Evolutionary conservation across 345 rosid species (phyloP), one percentile per base, ranked within the genome.

Genomic region (Boechera divaricarpa): DNA sequence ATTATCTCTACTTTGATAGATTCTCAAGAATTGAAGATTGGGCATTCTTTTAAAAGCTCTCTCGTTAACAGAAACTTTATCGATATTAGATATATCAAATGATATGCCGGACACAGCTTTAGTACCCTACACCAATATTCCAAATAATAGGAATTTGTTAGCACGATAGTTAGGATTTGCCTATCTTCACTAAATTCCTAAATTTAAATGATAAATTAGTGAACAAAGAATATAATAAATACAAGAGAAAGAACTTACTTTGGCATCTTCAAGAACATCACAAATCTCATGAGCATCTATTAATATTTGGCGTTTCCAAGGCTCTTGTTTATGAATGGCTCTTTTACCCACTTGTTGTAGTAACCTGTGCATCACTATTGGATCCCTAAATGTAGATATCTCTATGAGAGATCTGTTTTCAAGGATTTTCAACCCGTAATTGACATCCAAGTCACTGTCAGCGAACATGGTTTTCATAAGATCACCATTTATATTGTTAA

Each of bases 331-430:
- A 0, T 28, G 45, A 41, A 41, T 41, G 1, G 68, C 39, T 35
- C 65, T 29, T 58, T 32, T 2, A 21, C 75, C 70, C 83, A 81
- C 7, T 49, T 80, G 81, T 24, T 73, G 76, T 24, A 78, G 71
- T 66, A 79, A 53, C 35, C 44, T 73, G 70, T 85, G 84, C 78
- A 85, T 79, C 9, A 45, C 10, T 8, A 83, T 41, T 41, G 21
- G 21, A 18, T 41, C 5, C 5, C 45, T 4, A 9, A 3, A 18
- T 38, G 35, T 9, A 18, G 3, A 5, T 39, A 39, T 39, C 12
- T 39, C 3, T 39, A 85, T 39, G 5, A 85, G 77, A 53, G 79
- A 79, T 32, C 36, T 83, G 3, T 49, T 28, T 0, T n/a, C 0
- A 0, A 83, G 80, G 35, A 4, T 54, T 4, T 68, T 28, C 2